These are phyloP conservation scores for Xerocomus minutiporus DNA, from an alignment of 1,284 basidiomycete species.

Conservation along the genomic window DNA sequence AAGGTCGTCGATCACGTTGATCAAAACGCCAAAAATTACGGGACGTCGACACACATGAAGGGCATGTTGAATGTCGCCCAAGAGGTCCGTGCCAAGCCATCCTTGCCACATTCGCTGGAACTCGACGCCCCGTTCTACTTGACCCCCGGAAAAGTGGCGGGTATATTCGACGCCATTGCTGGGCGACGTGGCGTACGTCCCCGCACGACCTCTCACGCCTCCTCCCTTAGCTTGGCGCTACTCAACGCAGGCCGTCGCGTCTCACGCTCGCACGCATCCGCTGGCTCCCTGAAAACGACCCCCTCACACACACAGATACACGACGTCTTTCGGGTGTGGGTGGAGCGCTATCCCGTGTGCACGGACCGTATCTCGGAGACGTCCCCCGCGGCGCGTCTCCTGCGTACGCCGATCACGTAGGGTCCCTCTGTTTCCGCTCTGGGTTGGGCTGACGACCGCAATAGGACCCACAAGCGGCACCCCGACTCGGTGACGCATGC, in stretches of 20 bases:
- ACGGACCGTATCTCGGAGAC: constrained; percentile 72
- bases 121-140: constrained; percentile 86
- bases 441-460: not conserved
- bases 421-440: constrained; percentile 19
- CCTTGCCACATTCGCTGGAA: constrained; percentile 51
- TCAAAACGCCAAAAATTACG: constrained; percentile 58
- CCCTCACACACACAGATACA: constrained; percentile 72
- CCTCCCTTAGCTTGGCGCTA: constrained; percentile 69
- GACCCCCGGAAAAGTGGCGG: constrained; percentile 77
- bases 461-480: constrained; percentile 51
- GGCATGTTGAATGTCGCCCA: constrained; percentile 92
- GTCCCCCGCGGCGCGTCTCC: constrained; percentile 62
- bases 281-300: constrained; percentile 90
- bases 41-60: constrained; percentile 82
- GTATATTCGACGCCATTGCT: constrained; percentile 71
- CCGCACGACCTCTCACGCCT: not conserved
- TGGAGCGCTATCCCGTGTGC: constrained; percentile 78
- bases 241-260: constrained; percentile 82
- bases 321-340: constrained; percentile 82
- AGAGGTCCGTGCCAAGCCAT: constrained; percentile 51
- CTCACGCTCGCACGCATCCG: constrained; percentile 84
- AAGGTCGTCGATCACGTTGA: constrained; percentile 77
- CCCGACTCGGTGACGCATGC: constrained; percentile 56
- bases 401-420: constrained; percentile 66
- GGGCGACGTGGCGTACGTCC: constrained; percentile 66